Evolutionary conservation across 2,329 filamentous ascomycete species (phyloP).

Genomic region (Pyrenophora teres): DNA sequence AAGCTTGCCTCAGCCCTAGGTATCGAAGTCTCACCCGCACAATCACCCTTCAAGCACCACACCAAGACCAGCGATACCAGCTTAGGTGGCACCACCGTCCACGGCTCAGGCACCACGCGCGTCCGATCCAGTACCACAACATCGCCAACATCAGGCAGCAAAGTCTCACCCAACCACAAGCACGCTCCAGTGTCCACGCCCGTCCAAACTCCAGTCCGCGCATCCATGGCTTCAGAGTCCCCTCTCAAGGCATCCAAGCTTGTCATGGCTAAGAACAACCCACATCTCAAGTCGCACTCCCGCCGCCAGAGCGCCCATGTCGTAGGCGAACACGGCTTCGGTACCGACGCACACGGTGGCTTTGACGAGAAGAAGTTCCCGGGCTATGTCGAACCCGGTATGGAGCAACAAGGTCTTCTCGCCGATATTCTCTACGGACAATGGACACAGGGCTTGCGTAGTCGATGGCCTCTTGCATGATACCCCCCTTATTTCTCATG

Average conservation of each 20-base stretch:
- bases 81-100: conserved; percentile 41
- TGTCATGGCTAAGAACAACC: conserved; percentile 79
- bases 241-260: conserved; percentile 66
- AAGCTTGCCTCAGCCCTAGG: conserved; percentile 62
- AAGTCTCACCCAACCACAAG: conserved; percentile 28
- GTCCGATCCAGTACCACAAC: conserved; percentile 39
- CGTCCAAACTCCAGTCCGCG: conserved; percentile 8
- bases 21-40: conserved; percentile 36
- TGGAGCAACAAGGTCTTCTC: conserved; percentile 90
- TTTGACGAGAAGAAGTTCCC: conserved; percentile 59
- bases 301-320: conserved; percentile 55
- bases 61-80: conserved; percentile 40
- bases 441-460: conserved; percentile 82
- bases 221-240: conserved; percentile 45
- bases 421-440: conserved; percentile 88
- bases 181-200: conserved; percentile 27
- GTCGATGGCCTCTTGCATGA: conserved; percentile 48
- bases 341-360: conserved; percentile 44
- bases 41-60: conserved; percentile 37
- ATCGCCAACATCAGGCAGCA: conserved; percentile 22
- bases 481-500: neutral
- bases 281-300: conserved; percentile 76
- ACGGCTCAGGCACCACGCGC: conserved; percentile 41
- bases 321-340: conserved; percentile 50
- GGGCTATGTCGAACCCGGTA: conserved; percentile 67